Percentiles rank a stretch among this genome's conserved stretches.
These are phyloP conservation scores for Miscanthus sacchariflorus DNA, from an alignment of 202 grass and related monocot species.

Conservation along the genomic window DNA sequence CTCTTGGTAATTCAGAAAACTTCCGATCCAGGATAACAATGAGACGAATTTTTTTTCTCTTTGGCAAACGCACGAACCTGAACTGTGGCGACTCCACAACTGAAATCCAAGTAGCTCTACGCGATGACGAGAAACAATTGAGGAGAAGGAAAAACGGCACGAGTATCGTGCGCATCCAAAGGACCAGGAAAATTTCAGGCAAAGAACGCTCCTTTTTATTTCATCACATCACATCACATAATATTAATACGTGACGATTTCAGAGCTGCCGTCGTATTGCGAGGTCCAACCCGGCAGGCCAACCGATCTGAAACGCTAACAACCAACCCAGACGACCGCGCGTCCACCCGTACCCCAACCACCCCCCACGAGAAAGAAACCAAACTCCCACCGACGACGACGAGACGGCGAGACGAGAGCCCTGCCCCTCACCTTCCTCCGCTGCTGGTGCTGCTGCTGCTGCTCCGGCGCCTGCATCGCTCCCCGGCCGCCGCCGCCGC, in stretches of 20 bases:
- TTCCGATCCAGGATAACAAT: slow-evolving; percentile 19
- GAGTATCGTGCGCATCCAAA: background rate
- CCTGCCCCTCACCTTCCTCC: slow-evolving; percentile 57
- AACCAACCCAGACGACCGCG: slow-evolving; percentile 39
- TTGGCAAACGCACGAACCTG: background rate
- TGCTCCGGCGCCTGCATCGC: slow-evolving; percentile 53
- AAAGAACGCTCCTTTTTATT: background rate
- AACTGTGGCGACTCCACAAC: slow-evolving; percentile 1
- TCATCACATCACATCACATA: background rate
- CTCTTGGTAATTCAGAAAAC: slow-evolving; percentile 32
- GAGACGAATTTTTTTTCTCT: background rate
- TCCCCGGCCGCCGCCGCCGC: background rate
- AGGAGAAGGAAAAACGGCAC: slow-evolving; percentile 41
- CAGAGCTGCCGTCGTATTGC: background rate
- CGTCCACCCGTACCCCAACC: slow-evolving; percentile 35
- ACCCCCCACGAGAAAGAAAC: slow-evolving; percentile 31
- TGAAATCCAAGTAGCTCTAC: slow-evolving; percentile 32
- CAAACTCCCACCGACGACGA: slow-evolving; percentile 19
- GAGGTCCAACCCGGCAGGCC: slow-evolving; percentile 35
- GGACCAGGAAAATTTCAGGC: background rate
- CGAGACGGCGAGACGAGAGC: background rate
- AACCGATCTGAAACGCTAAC: slow-evolving; percentile 52
- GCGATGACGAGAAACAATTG: slow-evolving; percentile 1
- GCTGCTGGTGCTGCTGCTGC: slow-evolving; percentile 45
- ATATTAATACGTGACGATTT: slow-evolving; percentile 10